Percentiles rank a stretch among this genome's conserved stretches.
Conservation (phyloP, 148 eudicot species). For the Rhododendron ferrugineum region DNA sequence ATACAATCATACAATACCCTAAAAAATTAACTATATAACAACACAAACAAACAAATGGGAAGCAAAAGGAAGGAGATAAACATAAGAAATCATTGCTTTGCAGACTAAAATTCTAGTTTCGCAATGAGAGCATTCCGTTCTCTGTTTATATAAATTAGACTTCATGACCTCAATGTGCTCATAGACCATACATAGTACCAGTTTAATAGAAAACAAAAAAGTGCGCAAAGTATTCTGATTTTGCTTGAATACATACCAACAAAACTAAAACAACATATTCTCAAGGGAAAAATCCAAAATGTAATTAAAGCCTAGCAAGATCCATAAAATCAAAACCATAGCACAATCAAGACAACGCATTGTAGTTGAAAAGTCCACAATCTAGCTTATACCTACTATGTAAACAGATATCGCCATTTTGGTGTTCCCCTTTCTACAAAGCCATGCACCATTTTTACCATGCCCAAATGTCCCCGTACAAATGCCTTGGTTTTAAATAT, state of each 20-base stretch:
- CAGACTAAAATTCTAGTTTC: neutral
- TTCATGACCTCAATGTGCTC: neutral
- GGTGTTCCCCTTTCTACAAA: neutral
- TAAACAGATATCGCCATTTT: neutral
- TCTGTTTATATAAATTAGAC: neutral
- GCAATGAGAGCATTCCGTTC: neutral
- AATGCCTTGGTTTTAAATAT: neutral
- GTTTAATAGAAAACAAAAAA: neutral
- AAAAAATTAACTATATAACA: neutral
- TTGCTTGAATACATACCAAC: neutral
- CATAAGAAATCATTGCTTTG: neutral
- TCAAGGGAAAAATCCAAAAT: neutral
- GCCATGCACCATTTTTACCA: neutral
- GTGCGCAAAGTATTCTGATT: neutral
- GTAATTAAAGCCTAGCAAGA: neutral
- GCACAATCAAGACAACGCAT: neutral
- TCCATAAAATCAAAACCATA: neutral
- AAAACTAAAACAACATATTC: neutral
- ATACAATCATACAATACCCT: neutral
- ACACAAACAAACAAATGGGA: neutral
- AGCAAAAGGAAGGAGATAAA: neutral
- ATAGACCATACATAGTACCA: neutral
- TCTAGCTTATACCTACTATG: neutral
- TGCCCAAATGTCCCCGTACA: neutral
- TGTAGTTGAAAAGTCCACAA: neutral